Evolutionary conservation across 192 early-diverging fungal species (phyloP), one percentile per base, ranked within the genome.

Genomic region (Backusella parvicylindrica): DNA sequence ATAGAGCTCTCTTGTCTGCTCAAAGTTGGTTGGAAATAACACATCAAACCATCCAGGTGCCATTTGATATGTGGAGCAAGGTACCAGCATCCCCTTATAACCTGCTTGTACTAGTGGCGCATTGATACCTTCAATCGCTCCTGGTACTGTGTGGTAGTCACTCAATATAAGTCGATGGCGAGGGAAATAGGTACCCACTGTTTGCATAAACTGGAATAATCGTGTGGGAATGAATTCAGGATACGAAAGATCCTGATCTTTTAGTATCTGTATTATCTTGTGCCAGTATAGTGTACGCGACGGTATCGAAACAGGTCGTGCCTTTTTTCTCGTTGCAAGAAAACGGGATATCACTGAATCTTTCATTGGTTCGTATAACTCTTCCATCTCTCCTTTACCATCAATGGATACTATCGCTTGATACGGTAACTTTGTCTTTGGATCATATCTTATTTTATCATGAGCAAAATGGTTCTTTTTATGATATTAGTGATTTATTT

Each of bases 1-100:
- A 81, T 99, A 97, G 80, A 98, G 85, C 28, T 90, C 87, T 73
- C 80, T 76, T 79, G 96, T 75, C 31, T 95, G 80, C 74, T 95
- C 94, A 88, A 97, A 99, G 81, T 99, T 92, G 18, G 96, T 98
- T 1, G 98, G 98, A 77, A 98, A 99, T 83, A 98, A 96, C 53
- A 98, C 96, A 80, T 99, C 97, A 85, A 98, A 99, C 89, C 90
- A 97, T 12, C 98, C 98, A 3, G 96, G 98, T 79, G 95, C 93
- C 9, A 98, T 95, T 79, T 97, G 90, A 75, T 97, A 98, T 1
- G 95, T 97, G 18, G 92, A 92, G 73, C 95, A 97, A 12, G 98
- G 92, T 6, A 99, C 92, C 94, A 97, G 97, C n/a, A 85, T 87
- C 1, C 94, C 91, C 38, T 88, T 77, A 79, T 95, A 95, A 9